These are phyloP conservation scores for Microbotryomycetes sp. DNA, from an alignment of 1,284 basidiomycete genomes.

Conservation along the genomic window DNA sequence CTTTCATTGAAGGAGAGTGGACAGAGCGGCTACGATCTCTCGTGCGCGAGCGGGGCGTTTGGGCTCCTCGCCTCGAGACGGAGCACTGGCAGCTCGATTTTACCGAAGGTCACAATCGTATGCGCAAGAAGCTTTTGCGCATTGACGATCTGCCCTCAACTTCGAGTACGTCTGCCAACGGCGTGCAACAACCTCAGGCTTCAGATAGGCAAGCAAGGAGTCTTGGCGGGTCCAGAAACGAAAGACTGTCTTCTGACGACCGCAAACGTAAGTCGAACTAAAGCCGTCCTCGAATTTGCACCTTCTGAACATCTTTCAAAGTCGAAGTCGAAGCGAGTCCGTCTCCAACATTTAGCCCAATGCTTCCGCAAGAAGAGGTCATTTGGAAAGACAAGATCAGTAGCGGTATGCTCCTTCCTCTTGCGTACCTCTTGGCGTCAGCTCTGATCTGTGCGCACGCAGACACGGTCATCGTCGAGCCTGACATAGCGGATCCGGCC, in stretches of 20 bases:
- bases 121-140: slow-evolving; percentile 15
- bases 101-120: slow-evolving; percentile 15
- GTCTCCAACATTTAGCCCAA: neutral
- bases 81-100: slow-evolving; percentile 7
- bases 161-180: neutral
- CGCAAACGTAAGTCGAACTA: neutral
- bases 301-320: neutral
- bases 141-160: neutral
- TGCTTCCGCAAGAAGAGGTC: neutral
- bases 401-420: neutral
- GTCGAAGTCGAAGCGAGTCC: neutral
- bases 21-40: neutral
- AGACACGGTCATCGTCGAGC: slow-evolving; percentile 8
- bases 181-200: neutral
- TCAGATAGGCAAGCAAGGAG: neutral
- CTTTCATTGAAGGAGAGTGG: slow-evolving; percentile 5
- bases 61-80: neutral
- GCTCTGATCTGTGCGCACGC: neutral
- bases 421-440: neutral
- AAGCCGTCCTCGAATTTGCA: neutral
- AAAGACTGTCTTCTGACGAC: neutral
- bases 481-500: slow-evolving; percentile 36
- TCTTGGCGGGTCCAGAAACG: neutral
- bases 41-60: slow-evolving; percentile 5
- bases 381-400: neutral